A percentile compares a stretch with the other conserved stretches of the same genome.
These are phyloP conservation scores for Pistacia integerrima DNA, from an alignment of 345 rosid species.

Conservation along the genomic window DNA sequence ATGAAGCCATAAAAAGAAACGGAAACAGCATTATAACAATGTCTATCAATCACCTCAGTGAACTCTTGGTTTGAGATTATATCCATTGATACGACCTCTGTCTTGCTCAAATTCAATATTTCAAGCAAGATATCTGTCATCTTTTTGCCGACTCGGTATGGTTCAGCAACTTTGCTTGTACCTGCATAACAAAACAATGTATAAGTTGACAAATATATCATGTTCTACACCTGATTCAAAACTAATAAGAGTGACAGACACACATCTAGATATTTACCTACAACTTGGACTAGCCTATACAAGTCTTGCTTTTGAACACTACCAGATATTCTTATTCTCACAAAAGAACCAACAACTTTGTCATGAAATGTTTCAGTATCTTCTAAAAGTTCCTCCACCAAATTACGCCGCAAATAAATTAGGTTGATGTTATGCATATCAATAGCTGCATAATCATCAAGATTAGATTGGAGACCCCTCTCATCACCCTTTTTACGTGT, in stretches of 20 bases:
- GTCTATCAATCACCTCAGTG: constrained; percentile 68
- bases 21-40: neutral
- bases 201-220: constrained; percentile 16
- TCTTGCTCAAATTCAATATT: constrained; percentile 89
- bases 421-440: constrained; percentile 86
- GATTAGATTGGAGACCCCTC: constrained; percentile 77
- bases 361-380: constrained; percentile 76
- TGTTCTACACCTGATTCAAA: constrained; percentile 7
- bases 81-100: constrained; percentile 84
- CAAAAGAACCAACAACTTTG: constrained; percentile 88
- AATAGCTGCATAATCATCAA: constrained; percentile 94
- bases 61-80: constrained; percentile 97
- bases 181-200: constrained; percentile 50
- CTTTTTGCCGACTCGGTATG: constrained; percentile 90
- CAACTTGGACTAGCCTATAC: constrained; percentile 94
- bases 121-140: constrained; percentile 73
- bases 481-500: constrained; percentile 68
- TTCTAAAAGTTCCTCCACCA: constrained; percentile 83
- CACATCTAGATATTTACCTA: constrained; percentile 56
- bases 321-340: constrained; percentile 90
- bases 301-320: constrained; percentile 92
- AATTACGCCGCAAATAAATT: constrained; percentile 82
- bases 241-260: constrained; percentile 8
- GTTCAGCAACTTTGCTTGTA: constrained; percentile 75
- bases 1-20: constrained; percentile 7